Percentiles rank a stretch among this genome's conserved stretches.
phyloP scores from a whole-genome alignment of 2,329 filamentous ascomycete species.

The Furcasterigmium sp. region DNA sequence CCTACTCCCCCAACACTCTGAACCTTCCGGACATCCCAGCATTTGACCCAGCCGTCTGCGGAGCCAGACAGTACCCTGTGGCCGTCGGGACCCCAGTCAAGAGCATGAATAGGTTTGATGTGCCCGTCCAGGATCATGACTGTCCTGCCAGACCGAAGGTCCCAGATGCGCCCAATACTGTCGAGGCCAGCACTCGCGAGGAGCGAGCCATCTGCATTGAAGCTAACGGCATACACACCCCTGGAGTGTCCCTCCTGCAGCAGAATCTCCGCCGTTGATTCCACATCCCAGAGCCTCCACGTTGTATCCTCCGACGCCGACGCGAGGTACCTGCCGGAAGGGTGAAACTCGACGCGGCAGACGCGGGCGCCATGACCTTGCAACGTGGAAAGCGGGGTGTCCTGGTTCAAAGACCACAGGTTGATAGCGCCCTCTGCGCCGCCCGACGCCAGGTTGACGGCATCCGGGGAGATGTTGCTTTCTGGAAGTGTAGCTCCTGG shows the following conservation, averaged over 20 bases:
- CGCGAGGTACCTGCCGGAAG: slow-evolving; percentile 81
- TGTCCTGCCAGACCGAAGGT: slow-evolving; percentile 84
- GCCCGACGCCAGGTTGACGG: slow-evolving; percentile 83
- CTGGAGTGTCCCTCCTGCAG: slow-evolving; percentile 93
- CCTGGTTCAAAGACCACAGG: slow-evolving; percentile 83
- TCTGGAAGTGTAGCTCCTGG: slow-evolving; percentile 73
- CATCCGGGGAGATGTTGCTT: slow-evolving; percentile 63
- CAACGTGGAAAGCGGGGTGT: slow-evolving; percentile 78
- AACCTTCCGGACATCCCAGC: slow-evolving; percentile 94
- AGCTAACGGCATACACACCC: slow-evolving; percentile 84
- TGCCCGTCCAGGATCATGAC: slow-evolving; percentile 85
- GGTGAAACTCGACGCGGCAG: slow-evolving; percentile 90
- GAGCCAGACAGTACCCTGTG: slow-evolving; percentile 90
- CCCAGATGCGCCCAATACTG: slow-evolving; percentile 93
- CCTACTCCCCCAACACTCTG: slow-evolving; percentile 78
- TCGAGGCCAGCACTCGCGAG: slow-evolving; percentile 90
- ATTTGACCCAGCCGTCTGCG: slow-evolving; percentile 93
- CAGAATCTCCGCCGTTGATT: slow-evolving; percentile 75
- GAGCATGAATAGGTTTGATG: slow-evolving; percentile 86
- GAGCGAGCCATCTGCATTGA: slow-evolving; percentile 87
- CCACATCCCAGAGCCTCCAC: slow-evolving; percentile 94
- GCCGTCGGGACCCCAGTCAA: slow-evolving; percentile 90
- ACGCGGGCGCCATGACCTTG: slow-evolving; percentile 82
- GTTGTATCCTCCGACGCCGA: slow-evolving; percentile 95
- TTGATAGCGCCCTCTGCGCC: slow-evolving; percentile 84